Evolutionary conservation across 306 rosid genomes (phyloP).

Genomic region (Cucurbita maxima): DNA sequence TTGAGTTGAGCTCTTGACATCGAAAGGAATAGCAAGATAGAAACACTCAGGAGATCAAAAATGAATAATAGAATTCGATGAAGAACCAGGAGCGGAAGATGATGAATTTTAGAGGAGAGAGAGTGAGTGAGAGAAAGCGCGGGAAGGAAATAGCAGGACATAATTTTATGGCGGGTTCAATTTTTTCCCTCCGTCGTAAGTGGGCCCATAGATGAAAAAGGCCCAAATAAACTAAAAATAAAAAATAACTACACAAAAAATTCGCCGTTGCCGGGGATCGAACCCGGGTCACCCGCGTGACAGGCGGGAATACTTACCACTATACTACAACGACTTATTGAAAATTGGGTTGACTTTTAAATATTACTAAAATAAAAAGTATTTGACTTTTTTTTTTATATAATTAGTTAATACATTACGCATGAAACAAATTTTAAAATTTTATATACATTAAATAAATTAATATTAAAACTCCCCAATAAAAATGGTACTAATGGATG

Average conservation of each 20-base stretch:
- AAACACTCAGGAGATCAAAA: too few relatives aligned
- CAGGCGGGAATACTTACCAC: background rate
- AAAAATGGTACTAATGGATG: too few relatives aligned
- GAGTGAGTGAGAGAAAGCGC: background rate
- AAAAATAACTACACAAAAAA: background rate
- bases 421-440: too few relatives aligned
- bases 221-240: too few relatives aligned
- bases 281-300: too few relatives aligned
- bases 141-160: background rate
- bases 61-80: background rate
- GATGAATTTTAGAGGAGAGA: background rate
- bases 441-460: too few relatives aligned
- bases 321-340: background rate
- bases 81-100: background rate
- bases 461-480: too few relatives aligned
- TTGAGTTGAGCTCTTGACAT: slow-evolving; percentile 23
- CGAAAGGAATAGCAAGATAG: background rate
- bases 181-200: background rate
- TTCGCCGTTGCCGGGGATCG: background rate
- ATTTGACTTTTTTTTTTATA: too few relatives aligned
- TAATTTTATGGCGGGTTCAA: background rate
- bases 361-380: too few relatives aligned
- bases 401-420: too few relatives aligned
- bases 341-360: too few relatives aligned
- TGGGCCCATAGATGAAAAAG: too few relatives aligned